Conservation (phyloP, 2,329 filamentous ascomycete species). For the Ophiocordyceps polyrhachis-furcata region DNA sequence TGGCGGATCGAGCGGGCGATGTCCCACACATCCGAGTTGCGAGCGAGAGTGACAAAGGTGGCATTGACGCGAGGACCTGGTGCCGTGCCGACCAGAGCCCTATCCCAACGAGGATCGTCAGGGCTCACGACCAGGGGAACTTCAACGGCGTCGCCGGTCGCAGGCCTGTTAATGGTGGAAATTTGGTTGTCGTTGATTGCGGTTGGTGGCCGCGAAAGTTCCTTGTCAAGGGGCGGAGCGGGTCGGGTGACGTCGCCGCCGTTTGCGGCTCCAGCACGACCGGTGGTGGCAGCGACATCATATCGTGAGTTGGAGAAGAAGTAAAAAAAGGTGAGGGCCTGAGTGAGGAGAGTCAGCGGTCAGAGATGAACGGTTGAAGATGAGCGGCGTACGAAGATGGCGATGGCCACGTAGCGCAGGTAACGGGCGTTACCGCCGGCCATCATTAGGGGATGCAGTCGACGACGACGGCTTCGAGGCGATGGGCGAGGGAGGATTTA, state of each 20-base stretch:
- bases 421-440: conserved; percentile 58
- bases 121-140: conserved; percentile 33
- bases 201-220: conserved; percentile 3
- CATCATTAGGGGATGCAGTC: conserved; percentile 19
- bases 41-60: conserved; percentile 88
- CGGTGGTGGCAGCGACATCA: conserved; percentile 17
- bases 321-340: conserved; percentile 58
- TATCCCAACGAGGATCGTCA: conserved; percentile 31
- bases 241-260: no score
- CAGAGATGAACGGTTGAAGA: background rate
- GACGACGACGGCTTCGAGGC: background rate
- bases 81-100: conserved; percentile 30
- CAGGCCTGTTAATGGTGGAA: conserved; percentile 8
- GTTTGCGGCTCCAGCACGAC: background rate
- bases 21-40: conserved; percentile 90
- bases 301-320: conserved; percentile 49
- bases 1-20: conserved; percentile 91
- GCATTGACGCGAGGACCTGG: conserved; percentile 75
- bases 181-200: conserved; percentile 7
- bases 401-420: conserved; percentile 60
- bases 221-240: background rate
- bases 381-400: conserved; percentile 61
- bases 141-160: conserved; percentile 13
- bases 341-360: conserved; percentile 10
- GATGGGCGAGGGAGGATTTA: background rate